Evolutionary conservation across 192 early-diverging fungal genomes (phyloP).

Genomic region (Allomyces arbusculus): DNA sequence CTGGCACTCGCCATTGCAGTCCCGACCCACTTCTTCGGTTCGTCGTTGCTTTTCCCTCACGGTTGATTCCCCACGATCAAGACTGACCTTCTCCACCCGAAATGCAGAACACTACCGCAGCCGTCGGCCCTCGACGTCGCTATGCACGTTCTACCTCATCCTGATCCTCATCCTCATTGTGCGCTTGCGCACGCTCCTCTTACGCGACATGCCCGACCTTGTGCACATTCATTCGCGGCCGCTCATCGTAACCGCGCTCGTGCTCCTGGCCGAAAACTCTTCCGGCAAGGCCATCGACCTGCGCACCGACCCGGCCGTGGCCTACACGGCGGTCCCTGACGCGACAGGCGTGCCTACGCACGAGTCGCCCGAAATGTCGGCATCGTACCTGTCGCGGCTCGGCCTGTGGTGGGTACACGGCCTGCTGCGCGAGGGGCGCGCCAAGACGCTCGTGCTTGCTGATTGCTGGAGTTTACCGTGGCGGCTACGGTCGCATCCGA

Average conservation of each 20-base stretch:
- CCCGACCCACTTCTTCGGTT: neutral
- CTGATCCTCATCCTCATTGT: neutral
- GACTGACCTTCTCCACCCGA: no score
- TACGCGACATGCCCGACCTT: neutral
- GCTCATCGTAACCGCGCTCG: neutral
- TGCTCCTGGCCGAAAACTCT: neutral
- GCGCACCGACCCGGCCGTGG: neutral
- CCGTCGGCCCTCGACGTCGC: neutral
- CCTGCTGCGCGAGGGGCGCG: neutral
- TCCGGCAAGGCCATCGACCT: neutral
- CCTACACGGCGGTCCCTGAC: neutral
- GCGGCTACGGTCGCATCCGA: neutral
- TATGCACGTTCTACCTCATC: neutral
- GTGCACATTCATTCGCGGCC: neutral
- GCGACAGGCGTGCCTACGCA: neutral
- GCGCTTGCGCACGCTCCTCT: neutral
- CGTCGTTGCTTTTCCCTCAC: neutral
- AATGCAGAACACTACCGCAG: neutral
- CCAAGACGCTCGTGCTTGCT: neutral
- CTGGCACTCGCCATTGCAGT: neutral
- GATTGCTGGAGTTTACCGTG: neutral
- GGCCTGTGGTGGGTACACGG: neutral
- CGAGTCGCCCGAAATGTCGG: neutral
- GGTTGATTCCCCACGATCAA: no score
- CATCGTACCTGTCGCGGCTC: neutral